Percentiles rank a stretch among this genome's conserved stretches.
Conservation (phyloP, 108 stramenopile genomes). For the Cylindrotheca closterium region DNA sequence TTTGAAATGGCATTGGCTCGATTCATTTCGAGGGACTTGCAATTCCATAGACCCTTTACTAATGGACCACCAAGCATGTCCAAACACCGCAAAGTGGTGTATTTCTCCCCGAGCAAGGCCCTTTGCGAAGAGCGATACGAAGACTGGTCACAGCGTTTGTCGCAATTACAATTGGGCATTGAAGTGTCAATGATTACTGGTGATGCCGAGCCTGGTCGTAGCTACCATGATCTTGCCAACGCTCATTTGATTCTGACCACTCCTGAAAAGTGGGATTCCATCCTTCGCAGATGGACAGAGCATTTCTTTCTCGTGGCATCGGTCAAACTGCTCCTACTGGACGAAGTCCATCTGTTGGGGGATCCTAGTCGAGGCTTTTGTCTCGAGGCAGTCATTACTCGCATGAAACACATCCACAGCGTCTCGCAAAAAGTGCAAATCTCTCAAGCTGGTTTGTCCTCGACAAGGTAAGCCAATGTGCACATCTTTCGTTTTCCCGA, state of each 20-base stretch:
- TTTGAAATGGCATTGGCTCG: conserved; percentile 95
- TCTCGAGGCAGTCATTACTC: conserved; percentile 83
- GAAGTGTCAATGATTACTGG: conserved; percentile 86
- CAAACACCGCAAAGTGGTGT: conserved; percentile 77
- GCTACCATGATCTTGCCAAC: conserved; percentile 68
- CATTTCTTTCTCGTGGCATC: conserved; percentile 85
- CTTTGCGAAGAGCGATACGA: conserved; percentile 89
- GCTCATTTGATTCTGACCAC: conserved; percentile 91
- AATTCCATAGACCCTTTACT: neutral
- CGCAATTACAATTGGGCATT: conserved; percentile 56
- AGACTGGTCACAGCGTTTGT: conserved; percentile 85
- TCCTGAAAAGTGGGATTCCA: conserved; percentile 96
- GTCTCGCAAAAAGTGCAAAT: conserved; percentile 27
- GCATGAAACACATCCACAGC: conserved; percentile 90
- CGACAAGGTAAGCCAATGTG: conserved; percentile 16
- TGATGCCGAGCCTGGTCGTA: conserved; percentile 56
- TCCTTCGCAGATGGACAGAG: conserved; percentile 91
- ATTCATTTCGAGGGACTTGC: conserved; percentile 50
- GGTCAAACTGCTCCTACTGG: conserved; percentile 89
- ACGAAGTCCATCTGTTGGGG: conserved; percentile 95
- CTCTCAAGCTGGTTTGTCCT: neutral
- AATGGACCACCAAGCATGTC: conserved; percentile 26
- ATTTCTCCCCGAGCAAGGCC: conserved; percentile 94
- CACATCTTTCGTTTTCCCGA: neutral
- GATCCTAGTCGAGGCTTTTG: conserved; percentile 84